Evolutionary conservation across 495 filamentous ascomycete genomes (phyloP).

Genomic region (Margaritispora aquatica): DNA sequence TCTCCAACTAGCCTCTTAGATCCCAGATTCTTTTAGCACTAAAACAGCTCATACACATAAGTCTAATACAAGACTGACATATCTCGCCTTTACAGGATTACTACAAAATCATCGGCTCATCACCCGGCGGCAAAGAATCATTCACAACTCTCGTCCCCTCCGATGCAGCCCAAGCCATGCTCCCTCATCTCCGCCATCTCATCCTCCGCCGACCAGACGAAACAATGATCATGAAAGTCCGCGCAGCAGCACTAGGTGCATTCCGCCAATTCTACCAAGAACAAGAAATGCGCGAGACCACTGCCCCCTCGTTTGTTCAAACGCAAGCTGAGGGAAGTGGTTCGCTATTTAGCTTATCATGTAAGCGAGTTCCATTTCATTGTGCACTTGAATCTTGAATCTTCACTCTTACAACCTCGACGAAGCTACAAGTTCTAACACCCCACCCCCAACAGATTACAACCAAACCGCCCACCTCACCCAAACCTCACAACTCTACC

Average conservation of each 20-base stretch:
- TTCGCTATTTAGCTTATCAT: conserved; percentile 89
- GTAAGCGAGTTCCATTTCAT: no score
- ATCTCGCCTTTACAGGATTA: no score
- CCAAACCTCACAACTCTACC: conserved; percentile 95
- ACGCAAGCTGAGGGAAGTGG: conserved; percentile 95
- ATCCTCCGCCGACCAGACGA: conserved; percentile 84
- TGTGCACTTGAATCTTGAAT: no score
- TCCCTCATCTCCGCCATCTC: conserved; percentile 86
- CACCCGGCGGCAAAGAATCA: conserved; percentile 86
- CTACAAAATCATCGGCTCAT: conserved; percentile 77
- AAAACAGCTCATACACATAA: no score
- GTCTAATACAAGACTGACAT: no score
- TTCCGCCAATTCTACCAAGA: conserved; percentile 80
- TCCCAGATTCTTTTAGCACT: no score
- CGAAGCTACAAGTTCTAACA: no score
- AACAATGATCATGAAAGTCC: conserved; percentile 86
- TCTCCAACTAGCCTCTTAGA: no score
- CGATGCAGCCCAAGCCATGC: conserved; percentile 65
- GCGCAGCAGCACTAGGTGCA: conserved; percentile 73
- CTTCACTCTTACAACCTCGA: no score
- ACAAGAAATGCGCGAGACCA: conserved; percentile 73
- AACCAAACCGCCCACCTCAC: conserved; percentile 89
- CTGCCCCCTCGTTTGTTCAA: conserved; percentile 92
- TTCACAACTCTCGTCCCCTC: conserved; percentile 85
- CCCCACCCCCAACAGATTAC: no score